Percentiles rank a stretch among this genome's conserved stretches.
Evolutionary conservation across 2,329 filamentous ascomycete species (phyloP).

Genomic region (Colletotrichum abscissum): DNA sequence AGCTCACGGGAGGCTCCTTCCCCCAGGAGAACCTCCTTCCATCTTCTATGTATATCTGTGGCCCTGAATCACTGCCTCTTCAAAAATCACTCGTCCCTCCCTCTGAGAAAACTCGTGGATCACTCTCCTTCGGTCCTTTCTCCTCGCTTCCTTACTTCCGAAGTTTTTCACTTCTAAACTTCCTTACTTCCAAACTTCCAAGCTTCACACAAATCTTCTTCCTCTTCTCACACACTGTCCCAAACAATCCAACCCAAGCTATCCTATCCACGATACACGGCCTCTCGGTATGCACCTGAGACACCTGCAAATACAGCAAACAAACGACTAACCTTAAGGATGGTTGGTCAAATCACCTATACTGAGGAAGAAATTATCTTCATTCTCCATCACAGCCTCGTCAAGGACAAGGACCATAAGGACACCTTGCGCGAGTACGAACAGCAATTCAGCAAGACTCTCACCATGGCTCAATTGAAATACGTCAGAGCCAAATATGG

Average conservation of each 20-base stretch:
- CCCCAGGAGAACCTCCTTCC: background rate
- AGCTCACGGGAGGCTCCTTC: background rate
- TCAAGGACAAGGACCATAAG: conserved; percentile 38
- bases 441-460: conserved; percentile 41
- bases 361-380: conserved; percentile 48
- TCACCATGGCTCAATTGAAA: conserved; percentile 47
- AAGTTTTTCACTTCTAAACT: too few species aligned
- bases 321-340: conserved; percentile 25
- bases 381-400: conserved; percentile 44
- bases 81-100: background rate
- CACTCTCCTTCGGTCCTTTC: background rate
- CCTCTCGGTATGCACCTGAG: background rate
- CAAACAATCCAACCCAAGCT: background rate
- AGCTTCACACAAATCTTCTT: background rate
- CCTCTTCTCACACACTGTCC: background rate
- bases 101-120: background rate
- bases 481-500: conserved; percentile 56
- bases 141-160: background rate
- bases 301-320: background rate
- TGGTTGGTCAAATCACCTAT: conserved; percentile 50
- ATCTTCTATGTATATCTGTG: background rate
- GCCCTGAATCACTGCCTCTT: background rate
- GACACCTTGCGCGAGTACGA: conserved; percentile 44
- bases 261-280: too few species aligned
- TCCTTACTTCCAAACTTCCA: too few species aligned